These are phyloP conservation scores for Pascua guehoae DNA, from an alignment of 1,284 basidiomycete species.

Conservation along the genomic window DNA sequence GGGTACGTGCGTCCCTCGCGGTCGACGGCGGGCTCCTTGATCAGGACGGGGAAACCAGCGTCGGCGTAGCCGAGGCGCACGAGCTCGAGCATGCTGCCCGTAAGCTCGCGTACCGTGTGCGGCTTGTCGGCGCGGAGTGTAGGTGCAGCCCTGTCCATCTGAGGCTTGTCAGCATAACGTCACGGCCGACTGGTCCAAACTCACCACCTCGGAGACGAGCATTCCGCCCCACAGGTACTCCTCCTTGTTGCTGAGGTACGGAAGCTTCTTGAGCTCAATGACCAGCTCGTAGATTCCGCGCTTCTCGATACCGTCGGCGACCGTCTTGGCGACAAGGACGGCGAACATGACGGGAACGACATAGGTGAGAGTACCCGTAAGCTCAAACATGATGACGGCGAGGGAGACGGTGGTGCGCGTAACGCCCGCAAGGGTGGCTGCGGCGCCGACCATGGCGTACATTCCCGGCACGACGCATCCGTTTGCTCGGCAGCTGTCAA, in stretches of 20 bases:
- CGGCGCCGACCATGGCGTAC: conserved; percentile 88
- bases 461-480: conserved; percentile 65
- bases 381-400: conserved; percentile 95
- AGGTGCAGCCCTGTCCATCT: conserved; percentile 54
- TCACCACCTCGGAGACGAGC: conserved; percentile 69
- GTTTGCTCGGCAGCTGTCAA: conserved; percentile 58
- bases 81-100: conserved; percentile 41
- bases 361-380: conserved; percentile 91
- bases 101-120: conserved; percentile 42
- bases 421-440: conserved; percentile 80
- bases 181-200: conserved; percentile 35
- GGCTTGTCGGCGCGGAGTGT: conserved; percentile 41
- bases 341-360: conserved; percentile 88
- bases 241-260: conserved; percentile 85
- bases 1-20: conserved; percentile 14
- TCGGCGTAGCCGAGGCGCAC: conserved; percentile 54
- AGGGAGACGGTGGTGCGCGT: conserved; percentile 71
- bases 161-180: conserved; percentile 9
- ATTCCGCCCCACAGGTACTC: conserved; percentile 79
- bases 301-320: conserved; percentile 85
- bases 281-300: conserved; percentile 95
- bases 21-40: conserved; percentile 52
- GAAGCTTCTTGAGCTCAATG: conserved; percentile 79
- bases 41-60: conserved; percentile 81
- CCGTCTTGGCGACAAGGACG: conserved; percentile 86